Percentiles rank a stretch among this genome's conserved stretches.
Evolutionary conservation across 2,329 filamentous ascomycete genomes (phyloP).

Genomic region (Ramularia endophylla): DNA sequence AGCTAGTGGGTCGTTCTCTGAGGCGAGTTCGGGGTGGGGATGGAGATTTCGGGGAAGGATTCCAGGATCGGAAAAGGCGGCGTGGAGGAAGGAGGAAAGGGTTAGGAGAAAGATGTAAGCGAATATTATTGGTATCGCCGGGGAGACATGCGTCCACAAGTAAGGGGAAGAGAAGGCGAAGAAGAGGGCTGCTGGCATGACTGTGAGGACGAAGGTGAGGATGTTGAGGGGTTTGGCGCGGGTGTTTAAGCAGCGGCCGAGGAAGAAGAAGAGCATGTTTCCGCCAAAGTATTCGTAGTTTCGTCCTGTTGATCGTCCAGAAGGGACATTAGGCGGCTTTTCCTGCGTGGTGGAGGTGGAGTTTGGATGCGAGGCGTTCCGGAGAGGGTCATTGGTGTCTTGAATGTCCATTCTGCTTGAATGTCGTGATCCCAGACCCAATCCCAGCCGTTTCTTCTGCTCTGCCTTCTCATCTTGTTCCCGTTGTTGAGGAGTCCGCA

Average conservation of each 20-base stretch:
- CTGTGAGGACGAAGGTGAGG: conserved; percentile 72
- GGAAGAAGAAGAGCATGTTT: conserved; percentile 84
- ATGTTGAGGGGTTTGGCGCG: conserved; percentile 83
- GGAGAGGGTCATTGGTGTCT: conserved; percentile 1
- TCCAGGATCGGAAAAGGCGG: conserved; percentile 85
- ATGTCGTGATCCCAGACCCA: conserved; percentile 21
- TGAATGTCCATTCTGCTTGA: conserved; percentile 15
- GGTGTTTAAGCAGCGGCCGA: conserved; percentile 77
- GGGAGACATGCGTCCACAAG: conserved; percentile 80
- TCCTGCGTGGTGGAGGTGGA: conserved; percentile 57
- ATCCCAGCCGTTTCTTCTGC: not conserved
- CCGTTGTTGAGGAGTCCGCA: not conserved
- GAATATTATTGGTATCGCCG: conserved; percentile 82
- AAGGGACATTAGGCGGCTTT: conserved; percentile 5
- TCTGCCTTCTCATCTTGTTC: not conserved
- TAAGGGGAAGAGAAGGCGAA: conserved; percentile 79
- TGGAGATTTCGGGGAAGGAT: conserved; percentile 91
- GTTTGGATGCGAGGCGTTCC: conserved; percentile 51
- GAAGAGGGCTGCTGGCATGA: conserved; percentile 75
- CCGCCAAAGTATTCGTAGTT: conserved; percentile 93
- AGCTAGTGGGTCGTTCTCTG: conserved; percentile 68
- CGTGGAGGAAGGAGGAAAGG: conserved; percentile 89
- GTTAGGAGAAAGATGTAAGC: conserved; percentile 88
- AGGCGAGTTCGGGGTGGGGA: conserved; percentile 64
- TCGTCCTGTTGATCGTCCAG: conserved; percentile 42